Base-by-base conservation (phyloP, 441 rosid genomes). In the Erysimum pusillum region DNA sequence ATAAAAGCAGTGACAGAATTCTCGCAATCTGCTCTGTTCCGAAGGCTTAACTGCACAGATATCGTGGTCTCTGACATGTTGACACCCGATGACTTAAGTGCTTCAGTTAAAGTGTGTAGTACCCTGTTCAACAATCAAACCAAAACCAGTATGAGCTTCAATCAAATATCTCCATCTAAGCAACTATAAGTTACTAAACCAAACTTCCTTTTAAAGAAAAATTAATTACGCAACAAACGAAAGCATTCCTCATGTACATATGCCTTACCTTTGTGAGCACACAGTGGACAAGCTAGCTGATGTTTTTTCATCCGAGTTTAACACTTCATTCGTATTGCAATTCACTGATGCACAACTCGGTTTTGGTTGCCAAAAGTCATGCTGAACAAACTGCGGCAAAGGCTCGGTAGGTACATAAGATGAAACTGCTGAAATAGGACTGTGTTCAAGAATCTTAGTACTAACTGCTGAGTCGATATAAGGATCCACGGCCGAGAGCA, bases 261-360 rank as follows among this genome's bases (percentile, higher is more conserved):
- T 14, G 14, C 54, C 82, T 72, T 76, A 89, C 93, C 89, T 86
- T 83, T 89, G 85, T 72, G 91, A 85, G 72, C 77, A 87, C 42
- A 76, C 81, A 77, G 76, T 83, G 69, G 93, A 87, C 45, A 79
- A 45, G 63, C 68, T 74, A 31, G 46, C 69, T 42, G 87, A 78
- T 54, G 72, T 75, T 63, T 76, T 77, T 9, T 67, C 72, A 0
- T 58, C 61, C 52, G 58, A 48, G 41, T 83, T 73, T 44, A 63
- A 76, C 54, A 65, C 81, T 57, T 83, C 87, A 77, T 79, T 75
- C 54, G 57, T 59, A 66, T 73, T 73, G 70, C 78, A 81, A 66
- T 75, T 63, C 39, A 68, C 51, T 74, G 79, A 71, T 52, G 80
- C 56, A 28, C 35, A 11, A 20, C 15, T 4, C 10, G 17, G 66